Base-by-base conservation (phyloP, 345 rosid genomes). In the Anacardium occidentale region DNA sequence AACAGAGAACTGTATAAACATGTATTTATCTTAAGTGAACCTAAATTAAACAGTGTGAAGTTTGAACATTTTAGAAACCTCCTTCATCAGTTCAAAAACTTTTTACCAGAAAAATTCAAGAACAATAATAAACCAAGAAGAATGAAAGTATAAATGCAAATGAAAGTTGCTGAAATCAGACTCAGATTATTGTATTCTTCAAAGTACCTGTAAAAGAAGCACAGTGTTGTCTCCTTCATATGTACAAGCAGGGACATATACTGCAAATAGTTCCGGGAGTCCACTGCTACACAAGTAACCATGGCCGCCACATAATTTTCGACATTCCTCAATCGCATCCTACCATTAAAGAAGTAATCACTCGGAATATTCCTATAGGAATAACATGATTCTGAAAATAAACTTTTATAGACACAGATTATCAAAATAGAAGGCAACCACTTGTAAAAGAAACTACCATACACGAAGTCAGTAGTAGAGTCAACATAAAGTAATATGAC, bases 301-400 rank as follows among this genome's bases (percentile, higher is more conserved):
- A 80, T 96, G 99, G 67, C 99, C 99, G 79, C 99, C 99, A 69
- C 99, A 96, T 66, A 96, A 76, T 81, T 96, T 96, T 67, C 98
- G 86, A 75, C 99, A 96, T 82, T 96, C 99, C 89, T 96, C 99
- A 72, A 96, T 93, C 10, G 73, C 98, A 87, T 96, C 97, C 99
- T 95, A 88, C 72, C 79, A 57, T 66, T 62, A 69, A 51, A 70
- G 55, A 25, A 53, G 59, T 24, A 64, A 47, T 52, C 25, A 40
- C 63, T 37, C 1, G 42, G 13, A 71, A 73, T 32, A 61, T 58
- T 15, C 55, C 42, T 1, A 15, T 1, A 29, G 32, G 32, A 29
- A 73, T 20, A 55, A 18, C 32, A 47, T n/a, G n/a, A 55, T 53
- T 53, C 42, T 32, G 24, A 13, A 53, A 53, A 62, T 47, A 29